phyloP scores from a whole-genome alignment of 371 early-diverging fungal genomes.

The Rhizopus sp. region DNA sequence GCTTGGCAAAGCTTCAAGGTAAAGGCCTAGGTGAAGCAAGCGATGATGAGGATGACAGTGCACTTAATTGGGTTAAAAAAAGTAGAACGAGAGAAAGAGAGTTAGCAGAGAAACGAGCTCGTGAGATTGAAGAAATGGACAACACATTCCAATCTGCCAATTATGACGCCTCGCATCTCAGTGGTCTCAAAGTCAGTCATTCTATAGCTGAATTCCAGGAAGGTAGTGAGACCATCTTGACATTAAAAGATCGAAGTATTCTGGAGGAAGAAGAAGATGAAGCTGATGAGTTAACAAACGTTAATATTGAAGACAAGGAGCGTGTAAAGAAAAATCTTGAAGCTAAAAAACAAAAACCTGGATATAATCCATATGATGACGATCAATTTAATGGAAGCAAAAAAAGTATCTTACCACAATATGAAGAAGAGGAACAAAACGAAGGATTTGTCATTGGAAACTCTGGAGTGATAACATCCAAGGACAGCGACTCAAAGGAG shows the following conservation, averaged over 20 bases:
- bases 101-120: conserved; percentile 53
- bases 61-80: conserved; percentile 67
- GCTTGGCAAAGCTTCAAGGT: conserved; percentile 63
- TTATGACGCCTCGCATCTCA: conserved; percentile 58
- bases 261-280: conserved; percentile 70
- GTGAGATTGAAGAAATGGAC: conserved; percentile 51
- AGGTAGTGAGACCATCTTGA: conserved; percentile 81
- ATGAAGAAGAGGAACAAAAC: conserved; percentile 74
- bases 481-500: conserved; percentile 19
- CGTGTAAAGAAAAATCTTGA: conserved; percentile 70
- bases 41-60: conserved; percentile 61
- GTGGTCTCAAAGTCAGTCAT: conserved; percentile 82
- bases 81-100: conserved; percentile 53
- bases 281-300: conserved; percentile 74
- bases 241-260: conserved; percentile 83
- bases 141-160: conserved; percentile 27
- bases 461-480: conserved; percentile 16
- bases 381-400: conserved; percentile 69
- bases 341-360: conserved; percentile 73
- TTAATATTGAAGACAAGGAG: conserved; percentile 72
- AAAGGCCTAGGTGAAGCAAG: conserved; percentile 71
- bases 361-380: conserved; percentile 81
- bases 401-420: conserved; percentile 74
- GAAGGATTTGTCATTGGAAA: conserved; percentile 53
- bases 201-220: conserved; percentile 69